Conservation (phyloP, 2,329 filamentous ascomycete genomes). For the Alternaria tenuissima region DNA sequence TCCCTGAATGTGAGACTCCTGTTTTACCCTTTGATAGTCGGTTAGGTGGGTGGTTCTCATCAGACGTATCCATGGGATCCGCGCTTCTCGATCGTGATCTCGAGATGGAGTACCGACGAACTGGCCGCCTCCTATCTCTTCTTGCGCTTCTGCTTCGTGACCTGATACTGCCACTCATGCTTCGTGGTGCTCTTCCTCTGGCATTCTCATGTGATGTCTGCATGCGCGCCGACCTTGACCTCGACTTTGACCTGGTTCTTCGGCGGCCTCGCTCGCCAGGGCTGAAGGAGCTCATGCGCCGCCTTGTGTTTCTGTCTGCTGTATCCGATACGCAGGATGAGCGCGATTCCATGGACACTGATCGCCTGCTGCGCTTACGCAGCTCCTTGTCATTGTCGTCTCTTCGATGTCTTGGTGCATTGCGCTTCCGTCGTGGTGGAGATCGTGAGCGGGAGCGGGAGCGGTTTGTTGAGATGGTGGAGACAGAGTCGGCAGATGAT, state of each 20-base stretch:
- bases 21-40: conserved; percentile 15
- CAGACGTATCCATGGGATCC: conserved; percentile 41
- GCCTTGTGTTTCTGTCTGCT: conserved; percentile 44
- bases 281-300: conserved; percentile 50
- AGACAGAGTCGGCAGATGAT: conserved; percentile 63
- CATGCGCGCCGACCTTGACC: conserved; percentile 36
- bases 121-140: conserved; percentile 26
- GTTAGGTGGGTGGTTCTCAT: conserved; percentile 27
- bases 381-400: conserved; percentile 21
- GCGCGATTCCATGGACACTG: conserved; percentile 39
- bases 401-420: conserved; percentile 14
- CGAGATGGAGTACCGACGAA: conserved; percentile 26
- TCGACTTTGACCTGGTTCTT: conserved; percentile 40
- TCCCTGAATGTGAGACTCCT: conserved; percentile 13
- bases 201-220: conserved; percentile 32
- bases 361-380: conserved; percentile 43
- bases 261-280: conserved; percentile 45
- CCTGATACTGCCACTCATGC: conserved; percentile 14
- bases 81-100: conserved; percentile 35
- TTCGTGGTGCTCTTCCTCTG: conserved; percentile 21
- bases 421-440: conserved; percentile 28
- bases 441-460: conserved; percentile 44
- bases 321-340: conserved; percentile 28
- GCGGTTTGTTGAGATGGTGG: conserved; percentile 51
- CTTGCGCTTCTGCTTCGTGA: conserved; percentile 26